Base-by-base conservation (phyloP, 2,329 filamentous ascomycete species). In the Lecanosticta acicola region DNA sequence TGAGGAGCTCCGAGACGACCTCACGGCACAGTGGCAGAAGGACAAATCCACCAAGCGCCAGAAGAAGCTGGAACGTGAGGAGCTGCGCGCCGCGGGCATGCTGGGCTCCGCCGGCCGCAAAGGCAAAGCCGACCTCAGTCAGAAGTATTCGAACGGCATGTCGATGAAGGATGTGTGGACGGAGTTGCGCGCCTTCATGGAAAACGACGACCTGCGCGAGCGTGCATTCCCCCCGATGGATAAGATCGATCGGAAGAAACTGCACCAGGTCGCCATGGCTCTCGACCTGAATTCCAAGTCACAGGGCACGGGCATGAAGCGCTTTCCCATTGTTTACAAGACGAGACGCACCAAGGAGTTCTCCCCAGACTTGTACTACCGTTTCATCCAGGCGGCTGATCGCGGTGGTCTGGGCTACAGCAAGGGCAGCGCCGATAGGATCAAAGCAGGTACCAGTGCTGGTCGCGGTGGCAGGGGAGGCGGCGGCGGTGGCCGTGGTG, bases 231-330 rank as follows among this genome's bases (percentile, higher is more conserved):
- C 91, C 2, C 87, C 91, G 0, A 94, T 97, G 82, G 81, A 87
- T 46, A 87, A 88, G 50, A 69, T 77, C 36, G 78, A 83, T 32
- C 83, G 93, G 40, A 90, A 87, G 63, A 71, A 81, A 4, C 75
- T 97, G 14, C 93, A 98, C 64, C 79, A 87, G 48, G 67, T 95
- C 32, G 88, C 87, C 10, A 79, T 79, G 58, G 76, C 77, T 32
- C 80, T 96, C 62, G 82, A 81, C 13, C 71, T 97, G 49, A 91
- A 84, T 53, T 95, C 90, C 2, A 87, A 90, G 61, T 96, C 90
- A 0, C 77, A 79, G 16, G 91, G 91, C 1, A 77, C 77, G 40
- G 88, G 84, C 5, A 76, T 78, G 17, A 77, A 80, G 40, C 81
- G 93, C 20, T 87, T 86, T 55, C 85, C 89, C 0, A 76, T 87